Evolutionary conservation across 2,329 filamentous ascomycete species (phyloP).

Genomic region (Penicillium vulpinum): DNA sequence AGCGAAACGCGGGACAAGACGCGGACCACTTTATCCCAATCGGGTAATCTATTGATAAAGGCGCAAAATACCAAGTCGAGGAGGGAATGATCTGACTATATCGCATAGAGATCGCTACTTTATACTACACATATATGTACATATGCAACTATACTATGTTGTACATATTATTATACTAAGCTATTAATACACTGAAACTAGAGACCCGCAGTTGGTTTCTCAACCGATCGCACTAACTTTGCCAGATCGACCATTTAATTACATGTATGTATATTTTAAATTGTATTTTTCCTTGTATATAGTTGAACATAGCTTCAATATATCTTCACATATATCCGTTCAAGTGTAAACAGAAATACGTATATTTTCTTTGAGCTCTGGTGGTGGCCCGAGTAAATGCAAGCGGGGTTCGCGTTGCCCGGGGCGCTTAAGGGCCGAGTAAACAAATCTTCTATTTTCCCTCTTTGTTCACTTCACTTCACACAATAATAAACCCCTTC

Average conservation of each 20-base stretch:
- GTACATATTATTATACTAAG: not conserved
- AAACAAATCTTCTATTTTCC: constrained; percentile 5
- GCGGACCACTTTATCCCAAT: constrained; percentile 41
- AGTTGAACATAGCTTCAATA: rapidly evolving
- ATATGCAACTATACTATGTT: not conserved
- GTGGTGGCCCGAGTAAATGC: not conserved
- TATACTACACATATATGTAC: too few species aligned
- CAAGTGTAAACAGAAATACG: not conserved
- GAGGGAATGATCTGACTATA: not conserved
- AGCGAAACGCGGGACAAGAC: constrained; percentile 30
- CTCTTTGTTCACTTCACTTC: not conserved
- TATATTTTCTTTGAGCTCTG: not conserved
- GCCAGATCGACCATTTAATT: not conserved
- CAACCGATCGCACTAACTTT: not conserved
- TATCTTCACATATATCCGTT: too few species aligned
- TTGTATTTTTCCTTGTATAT: not conserved
- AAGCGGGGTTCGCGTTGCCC: constrained; percentile 10
- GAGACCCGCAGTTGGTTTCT: constrained; percentile 6
- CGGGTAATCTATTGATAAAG: constrained; percentile 33
- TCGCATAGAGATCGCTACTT: not conserved
- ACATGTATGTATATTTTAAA: not conserved
- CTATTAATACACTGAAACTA: constrained; percentile 2
- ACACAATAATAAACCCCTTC: not conserved
- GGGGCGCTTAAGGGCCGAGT: constrained; percentile 6
- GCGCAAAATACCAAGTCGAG: not conserved